These are phyloP conservation scores for Ammopiptanthus mongolicus DNA, from an alignment of 306 rosid genomes.

Conservation along the genomic window DNA sequence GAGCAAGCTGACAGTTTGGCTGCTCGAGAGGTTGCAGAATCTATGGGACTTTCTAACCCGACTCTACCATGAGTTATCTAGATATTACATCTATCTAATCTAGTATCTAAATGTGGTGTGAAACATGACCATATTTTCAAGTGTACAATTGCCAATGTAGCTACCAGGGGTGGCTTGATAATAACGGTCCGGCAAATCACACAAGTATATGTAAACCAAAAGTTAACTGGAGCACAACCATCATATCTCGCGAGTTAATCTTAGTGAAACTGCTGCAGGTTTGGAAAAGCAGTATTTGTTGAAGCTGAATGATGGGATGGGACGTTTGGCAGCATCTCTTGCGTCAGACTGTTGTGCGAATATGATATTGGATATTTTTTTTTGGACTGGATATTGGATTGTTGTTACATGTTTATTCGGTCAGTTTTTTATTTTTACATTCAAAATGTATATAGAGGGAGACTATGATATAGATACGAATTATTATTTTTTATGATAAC, in stretches of 20 bases:
- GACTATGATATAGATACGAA: background rate
- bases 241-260: slow-evolving; percentile 9
- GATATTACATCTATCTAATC: slow-evolving; percentile 13
- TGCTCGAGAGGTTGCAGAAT: slow-evolving; percentile 74
- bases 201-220: slow-evolving; percentile 11
- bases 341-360: background rate
- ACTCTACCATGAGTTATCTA: slow-evolving; percentile 50
- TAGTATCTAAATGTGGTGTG: background rate
- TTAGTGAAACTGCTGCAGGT: slow-evolving; percentile 21
- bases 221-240: background rate
- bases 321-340: background rate
- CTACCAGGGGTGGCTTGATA: slow-evolving; percentile 23
- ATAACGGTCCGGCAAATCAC: slow-evolving; percentile 4
- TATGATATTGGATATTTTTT: background rate
- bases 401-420: background rate
- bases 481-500: background rate
- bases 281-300: background rate
- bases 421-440: background rate
- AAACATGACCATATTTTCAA: slow-evolving; percentile 18
- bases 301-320: slow-evolving; percentile 9
- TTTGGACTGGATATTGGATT: background rate
- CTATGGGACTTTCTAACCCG: slow-evolving; percentile 80
- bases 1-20: slow-evolving; percentile 74
- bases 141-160: slow-evolving; percentile 17
- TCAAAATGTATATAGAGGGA: too few relatives aligned